Evolutionary conservation across 2,329 filamentous ascomycete genomes (phyloP), one percentile per base, ranked within the genome.

Genomic region (Sporothrix luriei): DNA sequence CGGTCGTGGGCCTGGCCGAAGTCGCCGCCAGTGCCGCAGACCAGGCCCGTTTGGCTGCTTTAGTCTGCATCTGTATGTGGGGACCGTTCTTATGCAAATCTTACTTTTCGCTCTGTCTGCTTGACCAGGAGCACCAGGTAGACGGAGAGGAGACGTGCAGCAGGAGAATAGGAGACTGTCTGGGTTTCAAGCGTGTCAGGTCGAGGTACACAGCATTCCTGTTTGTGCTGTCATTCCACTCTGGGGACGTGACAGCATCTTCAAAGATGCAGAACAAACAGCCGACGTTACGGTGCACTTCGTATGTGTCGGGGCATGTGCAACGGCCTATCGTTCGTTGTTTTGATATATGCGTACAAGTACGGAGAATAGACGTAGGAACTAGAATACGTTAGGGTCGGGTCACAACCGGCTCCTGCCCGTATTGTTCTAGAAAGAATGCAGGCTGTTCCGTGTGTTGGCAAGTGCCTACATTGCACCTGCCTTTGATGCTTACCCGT

Each of bases 121-220:
- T 57, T 33, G 43, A n/a, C 33, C 33, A 33, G 24, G 43, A n/a
- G 57, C 38, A 62, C n/a, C n/a, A 46, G 57, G 26, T 21, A 13
- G 38, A 46, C 46, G 57, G 57, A 43, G 61, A 57, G 38, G 65
- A 24, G 49, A 33, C 14, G 48, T 33, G 33, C 19, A 24, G 46
- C 26, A 52, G 29, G 62, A 52, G 49, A 43, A 55, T 40, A 46
- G 49, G 49, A 59, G 40, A 33, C 43, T 21, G 48, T 33, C 59
- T 68, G 66, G 54, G 68, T 69, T 65, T 69, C 67, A 68, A 57
- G 57, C 68, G 68, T 65, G 68, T 69, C 57, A 65, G 57, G 55
- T 64, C 67, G 55, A 52, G 55, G 43, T 51, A 26, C 65, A 68
- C 65, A 57, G 38, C 65, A 26, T 57, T 29, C 9, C 14, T 55